Conservation (phyloP, 2,329 filamentous ascomycete species). For the Aspergillus sp. region DNA sequence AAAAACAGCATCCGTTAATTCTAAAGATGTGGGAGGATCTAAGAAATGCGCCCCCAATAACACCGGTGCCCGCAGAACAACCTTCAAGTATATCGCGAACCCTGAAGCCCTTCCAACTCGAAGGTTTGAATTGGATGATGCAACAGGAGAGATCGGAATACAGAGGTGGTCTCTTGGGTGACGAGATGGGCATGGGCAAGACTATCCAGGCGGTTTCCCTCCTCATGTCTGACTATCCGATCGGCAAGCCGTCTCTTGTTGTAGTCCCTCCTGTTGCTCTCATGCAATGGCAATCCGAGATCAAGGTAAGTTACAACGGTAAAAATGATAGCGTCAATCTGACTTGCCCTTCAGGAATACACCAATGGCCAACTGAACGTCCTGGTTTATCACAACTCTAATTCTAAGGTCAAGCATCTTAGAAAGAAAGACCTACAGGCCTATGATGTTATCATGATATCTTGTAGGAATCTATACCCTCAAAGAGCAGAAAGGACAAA, state of each 20-base stretch:
- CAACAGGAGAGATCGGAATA: slow-evolving; percentile 83
- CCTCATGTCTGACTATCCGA: slow-evolving; percentile 96
- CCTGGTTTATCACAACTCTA: slow-evolving; percentile 85
- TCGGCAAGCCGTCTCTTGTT: slow-evolving; percentile 77
- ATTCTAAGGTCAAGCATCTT: slow-evolving; percentile 76
- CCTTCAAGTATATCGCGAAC: slow-evolving; percentile 76
- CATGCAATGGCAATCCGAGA: slow-evolving; percentile 91
- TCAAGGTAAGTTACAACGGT: slow-evolving; percentile 53
- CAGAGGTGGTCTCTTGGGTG: slow-evolving; percentile 86
- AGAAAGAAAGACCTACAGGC: slow-evolving; percentile 72
- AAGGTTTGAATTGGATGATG: slow-evolving; percentile 92
- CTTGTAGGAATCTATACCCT: slow-evolving; percentile 59
- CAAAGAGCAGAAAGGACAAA: neutral
- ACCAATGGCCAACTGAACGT: slow-evolving; percentile 89
- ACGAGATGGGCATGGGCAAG: slow-evolving; percentile 99
- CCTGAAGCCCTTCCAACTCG: slow-evolving; percentile 89
- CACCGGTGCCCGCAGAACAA: slow-evolving; percentile 64
- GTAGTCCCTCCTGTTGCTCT: slow-evolving; percentile 89
- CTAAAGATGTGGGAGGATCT: slow-evolving; percentile 82
- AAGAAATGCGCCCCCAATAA: slow-evolving; percentile 65
- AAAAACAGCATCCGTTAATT: slow-evolving; percentile 74
- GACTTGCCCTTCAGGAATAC: slow-evolving; percentile 48
- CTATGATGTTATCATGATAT: slow-evolving; percentile 95
- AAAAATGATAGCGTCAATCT: neutral
- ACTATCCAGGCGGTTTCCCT: slow-evolving; percentile 97